Conservation (phyloP, 768 basidiomycete species). For the Amanita polypyramis region DNA sequence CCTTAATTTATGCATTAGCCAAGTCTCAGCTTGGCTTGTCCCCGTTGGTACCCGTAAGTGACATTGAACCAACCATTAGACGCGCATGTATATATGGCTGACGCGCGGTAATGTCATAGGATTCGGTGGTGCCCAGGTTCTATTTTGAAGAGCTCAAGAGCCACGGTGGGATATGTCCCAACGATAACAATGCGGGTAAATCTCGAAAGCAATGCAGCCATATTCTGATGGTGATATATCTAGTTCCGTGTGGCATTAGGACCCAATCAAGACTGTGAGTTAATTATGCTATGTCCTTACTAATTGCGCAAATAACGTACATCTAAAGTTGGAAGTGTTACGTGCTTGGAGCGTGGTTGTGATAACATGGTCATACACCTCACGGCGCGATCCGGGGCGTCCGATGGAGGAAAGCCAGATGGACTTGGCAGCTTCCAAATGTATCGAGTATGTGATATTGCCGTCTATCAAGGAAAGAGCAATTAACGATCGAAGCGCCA, state of each 20-base stretch:
- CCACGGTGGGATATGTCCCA: constrained; percentile 21
- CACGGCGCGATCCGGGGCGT: constrained; percentile 14
- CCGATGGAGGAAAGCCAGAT: constrained; percentile 30
- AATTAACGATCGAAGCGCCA: constrained; percentile 17
- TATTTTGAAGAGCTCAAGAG: constrained; percentile 25
- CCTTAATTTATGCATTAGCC: background rate
- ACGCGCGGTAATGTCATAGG: background rate
- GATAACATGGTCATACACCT: constrained; percentile 22
- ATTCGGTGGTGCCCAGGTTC: constrained; percentile 17
- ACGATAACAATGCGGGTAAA: constrained; percentile 23
- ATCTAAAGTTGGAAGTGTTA: constrained; percentile 27
- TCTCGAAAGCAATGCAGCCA: background rate
- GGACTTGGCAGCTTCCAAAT: constrained; percentile 38
- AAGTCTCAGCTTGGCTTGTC: constrained; percentile 1
- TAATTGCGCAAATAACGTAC: constrained; percentile 3
- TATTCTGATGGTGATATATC: background rate
- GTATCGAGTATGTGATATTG: constrained; percentile 28
- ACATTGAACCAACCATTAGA: background rate
- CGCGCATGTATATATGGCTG: background rate
- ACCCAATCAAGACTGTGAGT: constrained; percentile 30
- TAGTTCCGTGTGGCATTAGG: constrained; percentile 29
- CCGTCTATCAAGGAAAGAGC: background rate
- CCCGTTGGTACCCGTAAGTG: background rate
- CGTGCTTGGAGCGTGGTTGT: constrained; percentile 41
- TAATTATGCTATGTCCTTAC: constrained; percentile 5